These are phyloP conservation scores for Fusarium sp. DNA, from an alignment of 2,329 filamentous ascomycete species.

Conservation along the genomic window DNA sequence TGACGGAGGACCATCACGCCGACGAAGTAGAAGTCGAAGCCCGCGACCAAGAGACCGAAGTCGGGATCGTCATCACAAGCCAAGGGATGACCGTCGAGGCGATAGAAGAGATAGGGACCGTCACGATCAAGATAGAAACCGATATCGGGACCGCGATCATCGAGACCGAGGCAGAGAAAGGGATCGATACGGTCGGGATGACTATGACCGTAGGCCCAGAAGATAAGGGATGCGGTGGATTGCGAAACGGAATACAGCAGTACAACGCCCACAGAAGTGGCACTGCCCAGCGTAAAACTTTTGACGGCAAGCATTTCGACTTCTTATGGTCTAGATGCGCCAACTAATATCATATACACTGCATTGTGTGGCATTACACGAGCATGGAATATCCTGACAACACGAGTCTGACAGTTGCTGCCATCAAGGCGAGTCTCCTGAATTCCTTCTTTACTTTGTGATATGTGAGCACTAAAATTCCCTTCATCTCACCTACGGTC, in stretches of 20 bases:
- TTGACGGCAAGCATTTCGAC: slow-evolving; percentile 31
- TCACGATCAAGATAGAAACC: slow-evolving; percentile 43
- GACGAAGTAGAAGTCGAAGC: slow-evolving; percentile 37
- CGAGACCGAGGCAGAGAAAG: slow-evolving; percentile 35
- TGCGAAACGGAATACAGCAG: slow-evolving; percentile 31
- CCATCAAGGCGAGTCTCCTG: slow-evolving; percentile 2
- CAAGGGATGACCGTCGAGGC: slow-evolving; percentile 41
- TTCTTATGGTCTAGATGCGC: slow-evolving; percentile 10
- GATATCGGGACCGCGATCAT: slow-evolving; percentile 49
- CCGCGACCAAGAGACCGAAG: slow-evolving; percentile 37
- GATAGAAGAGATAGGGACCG: slow-evolving; percentile 45
- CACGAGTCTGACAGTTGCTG: slow-evolving; percentile 32
- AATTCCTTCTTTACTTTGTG: slow-evolving; percentile 14
- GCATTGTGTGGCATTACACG: slow-evolving; percentile 35
- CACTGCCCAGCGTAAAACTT: slow-evolving; percentile 13
- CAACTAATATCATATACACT: slow-evolving; percentile 31
- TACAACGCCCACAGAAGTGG: slow-evolving; percentile 24
- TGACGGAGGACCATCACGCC: slow-evolving; percentile 6
- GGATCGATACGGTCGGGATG: slow-evolving; percentile 39
- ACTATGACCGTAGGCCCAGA: slow-evolving; percentile 36
- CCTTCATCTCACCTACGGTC: slow-evolving; percentile 22
- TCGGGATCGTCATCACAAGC: slow-evolving; percentile 44
- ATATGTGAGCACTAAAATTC: slow-evolving; percentile 18
- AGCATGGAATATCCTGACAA: slow-evolving; percentile 29
- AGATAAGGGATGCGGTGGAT: slow-evolving; percentile 33